Evolutionary conservation across 2,329 filamentous ascomycete genomes (phyloP), one percentile per base, ranked within the genome.

Genomic region (Dothideomycetidae sp.): DNA sequence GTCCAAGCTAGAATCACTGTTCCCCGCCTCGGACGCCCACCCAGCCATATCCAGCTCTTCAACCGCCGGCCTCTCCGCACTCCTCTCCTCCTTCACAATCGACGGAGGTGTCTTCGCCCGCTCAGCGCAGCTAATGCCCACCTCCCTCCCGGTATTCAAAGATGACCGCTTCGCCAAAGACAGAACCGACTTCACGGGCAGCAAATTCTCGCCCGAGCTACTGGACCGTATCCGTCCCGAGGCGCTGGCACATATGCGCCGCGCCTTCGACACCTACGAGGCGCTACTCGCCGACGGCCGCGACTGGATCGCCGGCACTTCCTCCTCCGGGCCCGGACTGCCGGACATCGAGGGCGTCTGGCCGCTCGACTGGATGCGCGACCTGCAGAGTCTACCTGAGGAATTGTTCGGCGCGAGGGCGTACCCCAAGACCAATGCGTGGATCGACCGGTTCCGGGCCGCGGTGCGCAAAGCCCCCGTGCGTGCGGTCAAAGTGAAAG

Each of bases 251-350:
- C 65, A 73, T 44, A 53, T 81, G 21, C 58, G 64, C 14, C 58
- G 63, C 31, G 63, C 59, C 3, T 71, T 81, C 45, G 62, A 63
- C 26, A 51, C 77, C 30, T 52, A 82, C 2, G 79, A 85, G 58
- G 63, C 57, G 2, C 53, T 82, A 37, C 60, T 85, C 4, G 68
- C 63, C 1, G 78, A 83, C 56, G 75, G 72, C n/a, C 63, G 77
- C 38, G 52, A 67, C 3, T 84, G 77, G 78, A 56, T 83, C 5
- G 21, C 7, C 7, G 7, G 7, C 21, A 56, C 77, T 10, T 63
- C 60, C 9, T 69, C 64, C 1, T 49, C 64, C 2, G 53, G 54
- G 12, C 71, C 74, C 1, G 66, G 62, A 1, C 53, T 81, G 44
- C 75, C 71, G 3, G 80, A 85, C 53, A 73, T 84, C 42, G 74